Conservation (phyloP, 805 yeast species). For the Hanseniaspora occidentalis region DNA sequence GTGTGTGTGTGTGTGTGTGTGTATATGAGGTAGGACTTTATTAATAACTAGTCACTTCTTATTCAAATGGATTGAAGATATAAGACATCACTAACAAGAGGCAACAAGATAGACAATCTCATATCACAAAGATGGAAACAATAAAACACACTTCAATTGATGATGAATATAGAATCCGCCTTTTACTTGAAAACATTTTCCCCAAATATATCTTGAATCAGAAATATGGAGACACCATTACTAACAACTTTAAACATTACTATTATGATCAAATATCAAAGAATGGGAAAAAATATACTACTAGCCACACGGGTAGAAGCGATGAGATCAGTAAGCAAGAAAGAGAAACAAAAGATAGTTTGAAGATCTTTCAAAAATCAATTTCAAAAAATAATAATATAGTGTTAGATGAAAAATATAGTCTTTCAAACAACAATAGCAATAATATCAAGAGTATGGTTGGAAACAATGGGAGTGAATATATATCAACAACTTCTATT, state of each 20-base stretch:
- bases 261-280: background rate
- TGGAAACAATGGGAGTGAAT: no score
- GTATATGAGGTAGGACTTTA: no score
- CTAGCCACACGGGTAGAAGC: background rate
- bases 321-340: background rate
- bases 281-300: background rate
- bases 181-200: background rate
- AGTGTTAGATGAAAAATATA: no score
- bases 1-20: background rate
- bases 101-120: background rate
- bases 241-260: background rate
- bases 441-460: no score
- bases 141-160: no score
- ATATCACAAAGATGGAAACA: background rate
- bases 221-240: background rate
- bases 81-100: no score
- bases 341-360: background rate
- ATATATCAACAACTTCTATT: no score
- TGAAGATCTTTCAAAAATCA: no score
- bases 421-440: no score
- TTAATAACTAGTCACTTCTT: no score
- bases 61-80: no score
- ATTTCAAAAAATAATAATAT: no score
- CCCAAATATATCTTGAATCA: background rate
- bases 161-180: background rate